phyloP scores from a whole-genome alignment of 129 eudicot species.

The Erigeron canadensis region DNA sequence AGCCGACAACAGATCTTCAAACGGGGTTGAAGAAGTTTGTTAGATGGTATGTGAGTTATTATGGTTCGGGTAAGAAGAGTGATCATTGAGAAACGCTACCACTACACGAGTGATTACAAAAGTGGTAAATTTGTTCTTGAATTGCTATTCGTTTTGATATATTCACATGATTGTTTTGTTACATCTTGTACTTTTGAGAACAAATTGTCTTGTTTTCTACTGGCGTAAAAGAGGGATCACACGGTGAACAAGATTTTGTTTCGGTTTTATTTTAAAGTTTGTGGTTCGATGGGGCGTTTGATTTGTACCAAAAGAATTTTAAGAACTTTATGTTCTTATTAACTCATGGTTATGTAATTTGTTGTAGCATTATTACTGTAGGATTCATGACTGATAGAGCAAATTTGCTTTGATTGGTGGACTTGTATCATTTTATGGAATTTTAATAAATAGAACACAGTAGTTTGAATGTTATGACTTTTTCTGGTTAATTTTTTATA shows the following conservation, averaged over 20 bases:
- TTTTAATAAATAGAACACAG: constrained; percentile 37
- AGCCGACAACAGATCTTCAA: constrained; percentile 47
- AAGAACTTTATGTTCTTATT: constrained; percentile 26
- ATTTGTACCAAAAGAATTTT: constrained; percentile 39
- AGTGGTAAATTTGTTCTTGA: constrained; percentile 43
- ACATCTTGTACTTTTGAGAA: constrained; percentile 15
- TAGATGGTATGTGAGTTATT: constrained; percentile 49
- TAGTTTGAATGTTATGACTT: constrained; percentile 29
- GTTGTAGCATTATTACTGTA: constrained; percentile 53
- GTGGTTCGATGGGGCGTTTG: constrained; percentile 28
- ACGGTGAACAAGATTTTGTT: constrained; percentile 35
- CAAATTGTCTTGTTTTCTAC: constrained; percentile 44
- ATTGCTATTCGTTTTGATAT: constrained; percentile 52
- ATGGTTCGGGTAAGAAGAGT: constrained; percentile 57
- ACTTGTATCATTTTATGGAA: constrained; percentile 41
- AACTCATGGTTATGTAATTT: constrained; percentile 37
- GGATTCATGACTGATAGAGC: constrained; percentile 41
- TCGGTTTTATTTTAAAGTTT: constrained; percentile 22
- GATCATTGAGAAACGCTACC: constrained; percentile 38
- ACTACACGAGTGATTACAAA: not conserved
- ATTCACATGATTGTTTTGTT: constrained; percentile 44
- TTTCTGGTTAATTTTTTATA: constrained; percentile 6
- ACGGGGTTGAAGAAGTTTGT: constrained; percentile 53
- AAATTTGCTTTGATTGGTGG: constrained; percentile 39
- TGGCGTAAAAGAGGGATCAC: constrained; percentile 33